Evolutionary conservation across 2,329 filamentous ascomycete species (phyloP).

Genomic region (Thielaviopsis cerberus): DNA sequence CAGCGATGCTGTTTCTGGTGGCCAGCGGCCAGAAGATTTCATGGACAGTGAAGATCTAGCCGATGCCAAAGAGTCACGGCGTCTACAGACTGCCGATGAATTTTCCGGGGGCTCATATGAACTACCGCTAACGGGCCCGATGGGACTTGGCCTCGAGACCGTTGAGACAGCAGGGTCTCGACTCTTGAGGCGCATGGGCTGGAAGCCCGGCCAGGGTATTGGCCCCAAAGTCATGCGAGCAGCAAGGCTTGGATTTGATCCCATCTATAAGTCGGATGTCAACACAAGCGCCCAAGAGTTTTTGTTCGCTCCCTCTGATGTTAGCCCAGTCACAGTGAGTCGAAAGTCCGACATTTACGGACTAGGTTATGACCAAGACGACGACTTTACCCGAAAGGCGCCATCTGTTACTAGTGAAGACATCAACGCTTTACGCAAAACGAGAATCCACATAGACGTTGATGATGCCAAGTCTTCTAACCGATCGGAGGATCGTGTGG

Average conservation of each 20-base stretch:
- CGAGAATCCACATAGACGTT: slow-evolving; percentile 22
- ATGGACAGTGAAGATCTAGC: slow-evolving; percentile 96
- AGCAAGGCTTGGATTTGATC: slow-evolving; percentile 38
- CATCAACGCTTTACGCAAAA: slow-evolving; percentile 26
- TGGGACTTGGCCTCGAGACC: slow-evolving; percentile 50
- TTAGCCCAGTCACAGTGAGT: slow-evolving; percentile 41
- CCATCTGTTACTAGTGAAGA: neutral
- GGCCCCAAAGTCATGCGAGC: slow-evolving; percentile 66
- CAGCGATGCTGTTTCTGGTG: slow-evolving; percentile 36
- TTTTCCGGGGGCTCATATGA: slow-evolving; percentile 59
- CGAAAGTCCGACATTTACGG: slow-evolving; percentile 53
- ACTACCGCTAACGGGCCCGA: slow-evolving; percentile 31
- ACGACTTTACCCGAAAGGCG: neutral
- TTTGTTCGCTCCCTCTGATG: slow-evolving; percentile 73
- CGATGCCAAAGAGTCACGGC: slow-evolving; percentile 61
- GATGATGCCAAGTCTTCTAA: neutral
- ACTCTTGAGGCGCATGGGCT: slow-evolving; percentile 80
- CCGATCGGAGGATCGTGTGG: slow-evolving; percentile 21
- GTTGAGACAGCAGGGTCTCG: slow-evolving; percentile 71
- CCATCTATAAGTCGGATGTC: neutral
- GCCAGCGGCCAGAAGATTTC: slow-evolving; percentile 67
- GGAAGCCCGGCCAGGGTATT: slow-evolving; percentile 84
- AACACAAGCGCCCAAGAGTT: slow-evolving; percentile 22
- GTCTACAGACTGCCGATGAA: slow-evolving; percentile 50
- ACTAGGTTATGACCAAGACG: slow-evolving; percentile 28